A percentile compares a stretch with the other conserved stretches of the same genome.
phyloP scores from a whole-genome alignment of 352 stramenopile genomes.

The Phytopythium mirpurense region DNA sequence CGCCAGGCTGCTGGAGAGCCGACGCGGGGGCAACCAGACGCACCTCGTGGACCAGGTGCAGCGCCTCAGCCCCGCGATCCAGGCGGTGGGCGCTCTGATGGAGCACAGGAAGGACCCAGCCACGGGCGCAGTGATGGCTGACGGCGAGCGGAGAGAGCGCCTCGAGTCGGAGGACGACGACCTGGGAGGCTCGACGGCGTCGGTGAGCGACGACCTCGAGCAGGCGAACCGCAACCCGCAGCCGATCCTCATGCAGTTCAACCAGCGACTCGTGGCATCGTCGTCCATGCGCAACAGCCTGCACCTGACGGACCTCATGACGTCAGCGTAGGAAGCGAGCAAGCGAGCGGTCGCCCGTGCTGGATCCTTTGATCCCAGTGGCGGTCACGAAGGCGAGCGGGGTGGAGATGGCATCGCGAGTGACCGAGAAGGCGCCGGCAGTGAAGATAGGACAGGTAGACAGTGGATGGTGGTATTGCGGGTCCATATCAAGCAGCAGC shows the following conservation, averaged over 20 bases:
- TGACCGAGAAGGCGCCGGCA: no score
- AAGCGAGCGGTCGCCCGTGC: no score
- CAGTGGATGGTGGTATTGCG: no score
- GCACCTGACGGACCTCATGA: conserved; percentile 20
- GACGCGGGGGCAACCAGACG: conserved; percentile 7
- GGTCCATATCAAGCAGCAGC: no score
- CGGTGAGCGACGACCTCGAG: conserved; percentile 32
- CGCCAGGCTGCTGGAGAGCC: conserved; percentile 11
- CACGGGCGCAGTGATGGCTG: conserved; percentile 8
- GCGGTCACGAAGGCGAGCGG: no score
- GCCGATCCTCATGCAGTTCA: conserved; percentile 53
- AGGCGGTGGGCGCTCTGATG: conserved; percentile 22
- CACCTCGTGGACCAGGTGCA: conserved; percentile 25
- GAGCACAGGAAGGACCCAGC: conserved; percentile 9
- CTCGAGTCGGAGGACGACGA: conserved; percentile 29
- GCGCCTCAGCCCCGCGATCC: conserved; percentile 28
- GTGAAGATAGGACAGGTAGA: no score
- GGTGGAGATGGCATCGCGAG: no score
- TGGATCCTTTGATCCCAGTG: no score
- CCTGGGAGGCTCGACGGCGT: conserved; percentile 16
- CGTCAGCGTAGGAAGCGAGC: conserved; percentile 7
- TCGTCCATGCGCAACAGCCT: conserved; percentile 30
- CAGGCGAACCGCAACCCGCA: conserved; percentile 45
- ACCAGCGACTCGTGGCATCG: conserved; percentile 27
- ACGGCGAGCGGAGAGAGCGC: conserved; percentile 17